Conservation (phyloP, 768 basidiomycete genomes). For the Hericium alpestre region DNA sequence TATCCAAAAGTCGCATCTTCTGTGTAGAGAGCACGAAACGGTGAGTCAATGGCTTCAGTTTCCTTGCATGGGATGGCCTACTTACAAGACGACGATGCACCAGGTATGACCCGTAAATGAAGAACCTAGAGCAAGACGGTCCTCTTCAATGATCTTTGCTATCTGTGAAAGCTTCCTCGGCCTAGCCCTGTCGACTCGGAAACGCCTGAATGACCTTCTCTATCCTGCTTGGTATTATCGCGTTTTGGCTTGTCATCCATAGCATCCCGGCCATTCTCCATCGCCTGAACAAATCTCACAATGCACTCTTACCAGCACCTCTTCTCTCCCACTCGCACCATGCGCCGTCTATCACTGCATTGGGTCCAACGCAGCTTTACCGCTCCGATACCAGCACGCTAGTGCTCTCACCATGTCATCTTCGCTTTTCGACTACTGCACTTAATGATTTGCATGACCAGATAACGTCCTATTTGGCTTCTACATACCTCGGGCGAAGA, state of each 20-base stretch:
- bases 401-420: slow-evolving; percentile 1
- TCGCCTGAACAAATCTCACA: background rate
- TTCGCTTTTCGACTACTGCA: slow-evolving; percentile 10
- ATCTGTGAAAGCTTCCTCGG: background rate
- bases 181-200: background rate
- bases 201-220: too few species aligned
- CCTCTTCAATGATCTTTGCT: too few species aligned
- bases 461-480: background rate
- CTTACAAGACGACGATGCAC: too few species aligned
- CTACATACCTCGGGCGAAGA: slow-evolving; percentile 8
- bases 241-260: background rate
- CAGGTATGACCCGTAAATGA: too few species aligned
- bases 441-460: slow-evolving; percentile 7
- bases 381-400: background rate
- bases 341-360: background rate
- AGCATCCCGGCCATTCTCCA: background rate
- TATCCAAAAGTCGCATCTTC: too few species aligned
- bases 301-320: background rate
- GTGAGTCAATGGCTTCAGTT: too few species aligned
- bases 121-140: too few species aligned
- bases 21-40: too few species aligned
- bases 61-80: too few species aligned
- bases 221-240: background rate
- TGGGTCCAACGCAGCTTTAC: background rate
- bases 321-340: background rate